Percentiles rank a stretch among this genome's conserved stretches.
Evolutionary conservation across 2,329 filamentous ascomycete genomes (phyloP).

Genomic region (Aspergillus neoniger): DNA sequence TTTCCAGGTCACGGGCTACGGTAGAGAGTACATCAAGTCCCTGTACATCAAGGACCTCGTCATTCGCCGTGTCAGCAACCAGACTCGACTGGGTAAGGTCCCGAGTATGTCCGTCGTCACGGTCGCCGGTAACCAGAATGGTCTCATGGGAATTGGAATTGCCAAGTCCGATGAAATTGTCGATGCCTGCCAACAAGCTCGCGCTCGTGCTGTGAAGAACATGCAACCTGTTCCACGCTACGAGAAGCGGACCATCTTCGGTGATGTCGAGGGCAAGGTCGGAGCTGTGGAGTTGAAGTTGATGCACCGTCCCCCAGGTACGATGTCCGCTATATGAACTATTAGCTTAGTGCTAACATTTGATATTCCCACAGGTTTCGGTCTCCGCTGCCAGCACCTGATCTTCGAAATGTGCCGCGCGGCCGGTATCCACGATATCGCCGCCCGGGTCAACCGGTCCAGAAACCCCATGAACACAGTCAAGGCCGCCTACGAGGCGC

Average conservation of each 20-base stretch:
- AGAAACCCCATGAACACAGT: constrained; percentile 98
- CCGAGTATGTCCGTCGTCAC: constrained; percentile 72
- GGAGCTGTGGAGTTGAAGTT: constrained; percentile 84
- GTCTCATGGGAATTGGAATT: constrained; percentile 83
- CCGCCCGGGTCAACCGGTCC: constrained; percentile 78
- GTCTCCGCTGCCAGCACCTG: constrained; percentile 83
- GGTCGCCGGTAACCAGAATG: constrained; percentile 84
- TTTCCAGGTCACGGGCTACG: constrained; percentile 60
- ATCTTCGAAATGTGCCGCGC: constrained; percentile 94
- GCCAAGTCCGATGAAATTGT: constrained; percentile 78
- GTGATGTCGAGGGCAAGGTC: constrained; percentile 79
- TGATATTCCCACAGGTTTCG: constrained; percentile 67
- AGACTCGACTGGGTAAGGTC: constrained; percentile 95
- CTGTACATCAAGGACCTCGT: constrained; percentile 74
- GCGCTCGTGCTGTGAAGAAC: constrained; percentile 80
- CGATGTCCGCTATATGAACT: constrained; percentile 32
- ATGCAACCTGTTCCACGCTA: constrained; percentile 92
- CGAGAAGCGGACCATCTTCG: constrained; percentile 88
- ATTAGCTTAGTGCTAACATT: constrained; percentile 1
- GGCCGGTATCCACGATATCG: constrained; percentile 82
- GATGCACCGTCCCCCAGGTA: constrained; percentile 83
- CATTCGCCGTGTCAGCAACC: constrained; percentile 75
- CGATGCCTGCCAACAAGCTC: constrained; percentile 70
- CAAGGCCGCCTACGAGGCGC: constrained; percentile 82
- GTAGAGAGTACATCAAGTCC: constrained; percentile 47